Evolutionary conservation across 257 asterid genomes (phyloP).

Genomic region (Fraxinus pennsylvanica): DNA sequence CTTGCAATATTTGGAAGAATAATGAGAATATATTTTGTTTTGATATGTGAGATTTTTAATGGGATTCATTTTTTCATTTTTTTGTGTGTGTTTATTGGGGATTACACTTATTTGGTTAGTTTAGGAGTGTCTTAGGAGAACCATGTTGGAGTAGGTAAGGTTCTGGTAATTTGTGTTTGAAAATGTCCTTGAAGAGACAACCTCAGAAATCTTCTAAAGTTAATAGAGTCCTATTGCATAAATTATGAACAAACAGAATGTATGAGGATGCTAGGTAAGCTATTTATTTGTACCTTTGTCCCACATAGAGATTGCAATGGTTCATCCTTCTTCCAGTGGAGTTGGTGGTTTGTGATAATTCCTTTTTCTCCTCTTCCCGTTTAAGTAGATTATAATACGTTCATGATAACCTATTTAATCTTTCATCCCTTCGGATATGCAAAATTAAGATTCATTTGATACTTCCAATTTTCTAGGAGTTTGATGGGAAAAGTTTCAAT

Average conservation of each 20-base stretch:
- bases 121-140: not conserved
- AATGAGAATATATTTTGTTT: too few relatives aligned
- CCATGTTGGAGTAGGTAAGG: not conserved
- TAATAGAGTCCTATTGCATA: not conserved
- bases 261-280: slow-evolving; percentile 1
- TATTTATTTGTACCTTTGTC: not conserved
- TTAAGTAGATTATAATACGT: not conserved
- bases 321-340: not conserved
- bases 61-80: not conserved
- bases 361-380: not conserved
- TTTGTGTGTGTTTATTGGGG: not conserved
- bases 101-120: not conserved
- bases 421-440: not conserved
- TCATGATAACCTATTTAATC: not conserved
- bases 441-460: not conserved
- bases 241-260: not conserved
- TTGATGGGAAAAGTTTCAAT: not conserved
- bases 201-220: not conserved
- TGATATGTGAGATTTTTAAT: too few relatives aligned
- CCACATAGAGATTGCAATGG: slow-evolving; percentile 1
- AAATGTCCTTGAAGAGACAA: not conserved
- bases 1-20: not conserved
- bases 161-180: not conserved
- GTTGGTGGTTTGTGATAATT: slow-evolving; percentile 6
- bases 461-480: not conserved